These are phyloP conservation scores for Thyridium curvatum DNA, from an alignment of 2,329 filamentous ascomycete species.

Conservation along the genomic window DNA sequence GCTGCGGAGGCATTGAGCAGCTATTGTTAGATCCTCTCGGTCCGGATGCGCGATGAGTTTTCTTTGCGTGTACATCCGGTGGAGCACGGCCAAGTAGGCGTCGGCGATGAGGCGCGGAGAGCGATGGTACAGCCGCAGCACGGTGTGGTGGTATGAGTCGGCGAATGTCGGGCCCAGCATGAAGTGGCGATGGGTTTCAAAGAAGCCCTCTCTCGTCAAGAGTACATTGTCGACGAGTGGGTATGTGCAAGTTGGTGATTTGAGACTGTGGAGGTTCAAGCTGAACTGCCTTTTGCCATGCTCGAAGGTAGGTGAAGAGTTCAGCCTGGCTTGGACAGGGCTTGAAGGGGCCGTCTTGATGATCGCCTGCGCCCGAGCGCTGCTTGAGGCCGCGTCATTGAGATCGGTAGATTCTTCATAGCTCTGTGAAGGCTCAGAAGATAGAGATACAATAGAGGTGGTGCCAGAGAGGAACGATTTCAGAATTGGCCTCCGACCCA, in stretches of 20 bases:
- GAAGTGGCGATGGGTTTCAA: conserved; percentile 5
- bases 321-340: too few relatives aligned
- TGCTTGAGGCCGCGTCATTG: too few relatives aligned
- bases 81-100: conserved; percentile 4
- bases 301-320: too few relatives aligned
- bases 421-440: too few relatives aligned
- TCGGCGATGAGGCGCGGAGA: conserved; percentile 6
- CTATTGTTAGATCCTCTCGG: too few relatives aligned
- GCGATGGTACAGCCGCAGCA: conserved; percentile 3
- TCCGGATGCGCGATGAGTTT: background rate
- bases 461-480: background rate
- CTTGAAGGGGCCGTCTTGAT: too few relatives aligned
- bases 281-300: too few relatives aligned
- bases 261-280: too few relatives aligned
- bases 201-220: conserved; percentile 4
- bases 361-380: too few relatives aligned
- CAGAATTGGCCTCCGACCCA: background rate
- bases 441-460: background rate
- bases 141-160: conserved; percentile 2
- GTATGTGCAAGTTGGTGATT: background rate
- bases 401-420: too few relatives aligned
- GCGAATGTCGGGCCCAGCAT: conserved; percentile 5
- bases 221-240: background rate
- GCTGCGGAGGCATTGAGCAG: too few relatives aligned
- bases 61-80: conserved; percentile 1